Conservation (phyloP, 257 asterid species). For the Plantago ovata region DNA sequence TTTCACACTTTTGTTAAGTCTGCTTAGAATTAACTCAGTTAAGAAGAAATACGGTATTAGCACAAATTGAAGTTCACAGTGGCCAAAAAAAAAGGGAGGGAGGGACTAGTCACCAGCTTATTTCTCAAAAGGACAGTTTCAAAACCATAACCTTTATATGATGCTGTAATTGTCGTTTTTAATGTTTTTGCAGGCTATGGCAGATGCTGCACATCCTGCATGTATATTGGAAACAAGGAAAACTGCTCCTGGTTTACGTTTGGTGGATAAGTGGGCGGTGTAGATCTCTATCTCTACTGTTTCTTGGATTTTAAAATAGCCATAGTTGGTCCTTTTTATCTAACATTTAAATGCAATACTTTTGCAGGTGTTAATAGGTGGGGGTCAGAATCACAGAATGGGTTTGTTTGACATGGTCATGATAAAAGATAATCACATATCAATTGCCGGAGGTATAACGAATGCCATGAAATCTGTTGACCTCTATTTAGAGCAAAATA, state of each 20-base stretch:
- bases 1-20: not conserved
- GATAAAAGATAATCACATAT: slow-evolving; percentile 97
- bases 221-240: slow-evolving; percentile 83
- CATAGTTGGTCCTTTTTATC: not conserved
- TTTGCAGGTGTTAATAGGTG: slow-evolving; percentile 80
- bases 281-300: slow-evolving; percentile 39
- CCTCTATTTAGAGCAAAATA: slow-evolving; percentile 57
- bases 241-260: slow-evolving; percentile 94
- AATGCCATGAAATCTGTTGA: slow-evolving; percentile 84
- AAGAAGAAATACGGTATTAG: not conserved
- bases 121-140: not conserved
- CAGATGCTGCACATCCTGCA: slow-evolving; percentile 93
- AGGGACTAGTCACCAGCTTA: too few relatives aligned
- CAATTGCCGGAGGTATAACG: slow-evolving; percentile 76
- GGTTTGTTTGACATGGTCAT: slow-evolving; percentile 96
- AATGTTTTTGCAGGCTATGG: slow-evolving; percentile 68
- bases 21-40: not conserved
- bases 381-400: slow-evolving; percentile 94
- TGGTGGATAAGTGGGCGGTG: slow-evolving; percentile 99
- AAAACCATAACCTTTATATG: not conserved
- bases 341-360: slow-evolving; percentile 13
- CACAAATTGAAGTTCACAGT: not conserved
- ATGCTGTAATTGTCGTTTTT: not conserved
- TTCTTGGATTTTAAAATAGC: slow-evolving; percentile 10
- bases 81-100: too few relatives aligned